A percentile compares a stretch with the other conserved stretches of the same genome.
phyloP scores from a whole-genome alignment of 306 rosid genomes.

The Psophocarpus tetragonolobus region DNA sequence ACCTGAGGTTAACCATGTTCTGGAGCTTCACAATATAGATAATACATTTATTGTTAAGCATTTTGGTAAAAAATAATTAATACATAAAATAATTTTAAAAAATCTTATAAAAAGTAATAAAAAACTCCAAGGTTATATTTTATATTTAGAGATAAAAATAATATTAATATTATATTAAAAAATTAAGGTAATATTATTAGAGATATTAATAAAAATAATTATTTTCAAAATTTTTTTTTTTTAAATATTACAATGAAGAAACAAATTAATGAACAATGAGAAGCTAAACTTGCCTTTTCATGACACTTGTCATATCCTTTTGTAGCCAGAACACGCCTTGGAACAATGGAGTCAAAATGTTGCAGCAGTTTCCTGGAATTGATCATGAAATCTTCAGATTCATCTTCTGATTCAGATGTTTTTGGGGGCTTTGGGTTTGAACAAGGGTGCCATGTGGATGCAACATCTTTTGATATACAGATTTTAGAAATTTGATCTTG shows the following conservation, averaged over 20 bases:
- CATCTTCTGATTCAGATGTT: neutral
- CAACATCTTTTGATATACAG: conserved; percentile 21
- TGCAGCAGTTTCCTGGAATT: conserved; percentile 32
- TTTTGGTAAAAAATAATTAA: too few relatives aligned
- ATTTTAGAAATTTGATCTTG: conserved; percentile 40
- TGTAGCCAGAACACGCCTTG: conserved; percentile 43
- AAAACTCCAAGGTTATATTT: too few relatives aligned
- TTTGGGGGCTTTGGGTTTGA: neutral
- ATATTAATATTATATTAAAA: too few relatives aligned
- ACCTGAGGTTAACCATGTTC: too few relatives aligned
- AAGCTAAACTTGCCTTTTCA: conserved; percentile 15
- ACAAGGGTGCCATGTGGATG: conserved; percentile 42
- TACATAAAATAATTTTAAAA: too few relatives aligned
- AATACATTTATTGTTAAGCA: too few relatives aligned
- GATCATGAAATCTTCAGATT: neutral
- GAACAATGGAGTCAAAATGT: neutral
- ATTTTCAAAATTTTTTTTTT: too few relatives aligned
- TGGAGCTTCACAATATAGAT: too few relatives aligned
- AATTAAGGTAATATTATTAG: too few relatives aligned
- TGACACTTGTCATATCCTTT: conserved; percentile 41
- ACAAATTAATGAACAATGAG: neutral
- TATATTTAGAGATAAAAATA: too few relatives aligned
- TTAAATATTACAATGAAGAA: neutral
- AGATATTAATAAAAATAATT: too few relatives aligned
- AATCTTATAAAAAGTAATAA: too few relatives aligned